Percentiles rank a stretch among this genome's conserved stretches.
These are phyloP conservation scores for Geosmithia morbida DNA, from an alignment of 2,329 filamentous ascomycete species.

Conservation along the genomic window DNA sequence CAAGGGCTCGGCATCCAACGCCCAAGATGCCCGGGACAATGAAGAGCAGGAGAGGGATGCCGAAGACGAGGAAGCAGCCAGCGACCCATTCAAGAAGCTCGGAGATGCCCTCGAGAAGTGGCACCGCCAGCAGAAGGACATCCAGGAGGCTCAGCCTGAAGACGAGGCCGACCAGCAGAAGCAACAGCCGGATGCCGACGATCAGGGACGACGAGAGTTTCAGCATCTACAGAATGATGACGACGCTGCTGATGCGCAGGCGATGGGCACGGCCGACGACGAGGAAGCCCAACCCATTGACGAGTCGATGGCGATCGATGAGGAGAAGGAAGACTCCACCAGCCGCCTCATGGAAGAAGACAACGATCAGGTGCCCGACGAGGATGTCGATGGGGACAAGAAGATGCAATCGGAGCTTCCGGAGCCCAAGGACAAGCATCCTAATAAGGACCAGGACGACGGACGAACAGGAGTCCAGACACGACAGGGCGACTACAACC, in stretches of 20 bases:
- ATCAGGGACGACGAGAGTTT: conserved; percentile 71
- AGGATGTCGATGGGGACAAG: conserved; percentile 29
- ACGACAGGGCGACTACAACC: conserved; percentile 41
- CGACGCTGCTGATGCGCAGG: conserved; percentile 72
- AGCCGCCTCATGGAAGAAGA: conserved; percentile 38
- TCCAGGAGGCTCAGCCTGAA: conserved; percentile 39
- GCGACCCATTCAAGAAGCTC: conserved; percentile 81
- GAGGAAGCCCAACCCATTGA: conserved; percentile 80
- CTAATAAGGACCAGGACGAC: conserved; percentile 32
- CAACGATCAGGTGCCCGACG: conserved; percentile 25
- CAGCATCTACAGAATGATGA: conserved; percentile 85
- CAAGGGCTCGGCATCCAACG: conserved; percentile 38
- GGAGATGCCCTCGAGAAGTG: conserved; percentile 86
- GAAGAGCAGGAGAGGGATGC: conserved; percentile 28
- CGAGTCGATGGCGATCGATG: conserved; percentile 75
- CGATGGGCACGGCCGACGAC: conserved; percentile 74
- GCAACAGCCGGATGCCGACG: conserved; percentile 38
- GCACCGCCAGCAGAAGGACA: conserved; percentile 80
- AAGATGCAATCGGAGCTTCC: conserved; percentile 11
- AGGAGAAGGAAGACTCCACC: conserved; percentile 39
- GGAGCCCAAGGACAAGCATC: conserved; percentile 11
- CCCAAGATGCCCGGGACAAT: conserved; percentile 1
- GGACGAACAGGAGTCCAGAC: conserved; percentile 46
- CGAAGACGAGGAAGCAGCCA: conserved; percentile 28
- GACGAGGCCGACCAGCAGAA: conserved; percentile 35